Evolutionary conservation across 768 basidiomycete genomes (phyloP), one percentile per base, ranked within the genome.

Genomic region (Auricularia auricula-judae): DNA sequence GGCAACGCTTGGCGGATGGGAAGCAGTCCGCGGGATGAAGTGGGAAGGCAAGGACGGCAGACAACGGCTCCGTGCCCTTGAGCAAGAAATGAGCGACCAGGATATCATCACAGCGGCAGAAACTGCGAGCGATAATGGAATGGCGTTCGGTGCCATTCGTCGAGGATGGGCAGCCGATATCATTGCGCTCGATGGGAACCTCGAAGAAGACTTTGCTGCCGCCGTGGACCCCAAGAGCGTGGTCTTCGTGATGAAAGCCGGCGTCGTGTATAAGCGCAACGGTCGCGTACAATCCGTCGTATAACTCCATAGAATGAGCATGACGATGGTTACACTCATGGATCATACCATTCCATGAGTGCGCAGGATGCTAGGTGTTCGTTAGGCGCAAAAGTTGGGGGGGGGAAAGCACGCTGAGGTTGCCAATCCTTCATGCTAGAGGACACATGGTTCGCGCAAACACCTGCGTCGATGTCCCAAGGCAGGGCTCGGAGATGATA

Each of bases 1-100:
- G 83, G 82, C 76, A 18, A 86, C 85, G 34, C 70, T 84, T 21
- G 81, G 81, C 1, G 85, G 84, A 3, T 84, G 86, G 84, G 74
- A 78, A 68, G 82, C 82, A 63, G 72, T 86, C 12, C 72, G 82
- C 61, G 78, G 78, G 36, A 70, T 75, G 71, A 74, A 76, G 21
- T 82, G 81, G 80, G 82, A 84, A 12, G 76, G 74, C 4, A 23
- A 60, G 3, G 65, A 54, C 11, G 74, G 75, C 3, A 62, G 58
- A 12, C 68, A 64, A 63, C 71, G 74, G 42, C 67, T 78, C 33
- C 66, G 63, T 3, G 56, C 68, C 59, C 68, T 75, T 53, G 64
- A 53, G 67, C 39, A 70, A 16, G 70, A 71, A 33, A 65, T 74
- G 51, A 61, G 64, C 59, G 75, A 69, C 64, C 72, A 67, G 7